phyloP scores from a whole-genome alignment of 108 stramenopile species.

The Cyclotella kingstonii region DNA sequence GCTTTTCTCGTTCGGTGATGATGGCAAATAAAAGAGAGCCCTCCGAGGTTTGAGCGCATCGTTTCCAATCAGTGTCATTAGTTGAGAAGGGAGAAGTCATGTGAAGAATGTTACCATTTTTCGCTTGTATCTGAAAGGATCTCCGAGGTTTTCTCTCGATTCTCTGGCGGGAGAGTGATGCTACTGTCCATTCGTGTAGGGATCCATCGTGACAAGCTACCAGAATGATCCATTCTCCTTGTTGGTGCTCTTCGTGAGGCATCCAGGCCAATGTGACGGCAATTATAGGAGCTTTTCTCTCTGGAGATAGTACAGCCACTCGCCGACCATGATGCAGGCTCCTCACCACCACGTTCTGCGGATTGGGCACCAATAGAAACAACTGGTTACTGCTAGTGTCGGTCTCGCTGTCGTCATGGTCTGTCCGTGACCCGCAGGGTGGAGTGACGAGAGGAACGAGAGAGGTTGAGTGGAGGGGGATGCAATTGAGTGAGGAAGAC shows the following conservation, averaged over 20 bases:
- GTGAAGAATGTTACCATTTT: background rate
- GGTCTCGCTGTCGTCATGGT: background rate
- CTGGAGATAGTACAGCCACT: conserved; percentile 20
- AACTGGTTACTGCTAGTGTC: conserved; percentile 4
- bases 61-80: conserved; percentile 1
- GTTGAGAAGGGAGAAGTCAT: conserved; percentile 4
- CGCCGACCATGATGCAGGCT: conserved; percentile 29
- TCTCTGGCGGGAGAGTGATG: conserved; percentile 13
- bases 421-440: background rate
- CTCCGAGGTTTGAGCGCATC: background rate
- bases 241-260: conserved; percentile 3
- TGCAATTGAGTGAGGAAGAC: no score
- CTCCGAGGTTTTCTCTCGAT: conserved; percentile 5
- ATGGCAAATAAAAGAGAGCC: conserved; percentile 5
- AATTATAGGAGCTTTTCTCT: conserved; percentile 7
- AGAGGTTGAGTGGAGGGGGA: no score
- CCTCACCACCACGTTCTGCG: conserved; percentile 26
- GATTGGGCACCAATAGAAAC: conserved; percentile 29
- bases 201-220: conserved; percentile 30
- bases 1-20: background rate
- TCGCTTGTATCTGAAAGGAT: background rate
- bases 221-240: conserved; percentile 36
- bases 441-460: no score
- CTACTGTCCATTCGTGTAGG: conserved; percentile 32
- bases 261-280: conserved; percentile 30